Conservation (phyloP, 805 yeast genomes). For the Wickerhamiella sergipiensis region DNA sequence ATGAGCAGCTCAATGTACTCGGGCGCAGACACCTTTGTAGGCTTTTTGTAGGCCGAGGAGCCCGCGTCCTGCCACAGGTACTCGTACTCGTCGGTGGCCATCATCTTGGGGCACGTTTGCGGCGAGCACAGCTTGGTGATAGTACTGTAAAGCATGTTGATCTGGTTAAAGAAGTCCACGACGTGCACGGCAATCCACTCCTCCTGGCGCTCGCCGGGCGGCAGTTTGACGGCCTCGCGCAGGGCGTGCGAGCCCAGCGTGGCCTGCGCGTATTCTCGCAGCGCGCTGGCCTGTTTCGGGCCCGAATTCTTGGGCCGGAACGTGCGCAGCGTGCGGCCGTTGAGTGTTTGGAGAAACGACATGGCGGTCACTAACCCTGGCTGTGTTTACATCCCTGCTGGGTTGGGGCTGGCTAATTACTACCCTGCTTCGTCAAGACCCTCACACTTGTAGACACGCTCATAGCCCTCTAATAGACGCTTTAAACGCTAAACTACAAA, state of each 20-base stretch:
- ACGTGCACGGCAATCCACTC: slow-evolving; percentile 98
- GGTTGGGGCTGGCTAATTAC: neutral
- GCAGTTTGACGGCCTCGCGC: slow-evolving; percentile 84
- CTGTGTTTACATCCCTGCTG: neutral
- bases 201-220: slow-evolving; percentile 78
- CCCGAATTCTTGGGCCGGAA: slow-evolving; percentile 24
- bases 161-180: slow-evolving; percentile 93
- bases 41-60: slow-evolving; percentile 43
- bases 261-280: slow-evolving; percentile 83
- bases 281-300: slow-evolving; percentile 23
- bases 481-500: no score
- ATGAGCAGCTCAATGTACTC: slow-evolving; percentile 85
- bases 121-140: slow-evolving; percentile 96
- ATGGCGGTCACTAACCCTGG: slow-evolving; percentile 4
- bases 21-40: slow-evolving; percentile 85
- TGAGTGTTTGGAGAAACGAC: slow-evolving; percentile 15
- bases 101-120: slow-evolving; percentile 88
- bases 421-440: neutral
- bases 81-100: slow-evolving; percentile 93
- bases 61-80: slow-evolving; percentile 80
- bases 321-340: slow-evolving; percentile 22
- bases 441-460: no score
- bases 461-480: no score
- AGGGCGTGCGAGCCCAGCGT: slow-evolving; percentile 87
- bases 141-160: slow-evolving; percentile 91